Base-by-base conservation (phyloP, 2,329 filamentous ascomycete species). In the Didymella lethalis region DNA sequence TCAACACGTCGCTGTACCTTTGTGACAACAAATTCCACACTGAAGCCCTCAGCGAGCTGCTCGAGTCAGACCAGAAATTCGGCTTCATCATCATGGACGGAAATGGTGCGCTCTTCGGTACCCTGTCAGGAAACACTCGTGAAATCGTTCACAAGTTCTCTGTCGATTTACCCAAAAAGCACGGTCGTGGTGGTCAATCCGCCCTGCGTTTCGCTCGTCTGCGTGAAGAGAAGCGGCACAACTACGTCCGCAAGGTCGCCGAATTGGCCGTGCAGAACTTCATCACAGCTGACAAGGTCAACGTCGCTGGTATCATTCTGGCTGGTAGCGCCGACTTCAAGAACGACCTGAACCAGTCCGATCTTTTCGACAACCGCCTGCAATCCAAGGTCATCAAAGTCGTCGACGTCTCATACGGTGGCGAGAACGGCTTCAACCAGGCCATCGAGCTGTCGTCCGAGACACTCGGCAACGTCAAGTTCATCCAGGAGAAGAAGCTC, bases 21-120 rank as follows among this genome's bases (percentile, higher is more conserved):
- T 99, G 95, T 83, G 95, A 99, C 88, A 99, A 99, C 86, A 99
- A 99, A 78, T 99, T 99, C 81, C 95, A 99, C 78, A 99, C 95
- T 57, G 95, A 99, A 81, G 94, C 95, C 18, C 84, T 99, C 67
- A 95, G 93, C 67, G 95, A 99, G 83, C 87, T 99, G 74, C 89
- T 99, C 67, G 95, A 99, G 82, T 97, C 94, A 18, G 95, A 99
- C 78, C 95, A 98, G 82, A 97, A 96, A 81, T 99, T 99, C 72
- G 95, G 95, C 54, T 99, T 99, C 83, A 99, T 99, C 79, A 90
- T 99, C 82, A 99, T 99, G 95, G 95, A 99, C 77, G 95, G 95
- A 83, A 99, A 99, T 81, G 96, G 95, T 72, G 92, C 95, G 43
- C 88, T 99, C 29, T 99, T 99, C 70, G 95, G 95, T 72, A 99